Evolutionary conservation across 345 rosid species (phyloP).

Genomic region (Pistacia vera): DNA sequence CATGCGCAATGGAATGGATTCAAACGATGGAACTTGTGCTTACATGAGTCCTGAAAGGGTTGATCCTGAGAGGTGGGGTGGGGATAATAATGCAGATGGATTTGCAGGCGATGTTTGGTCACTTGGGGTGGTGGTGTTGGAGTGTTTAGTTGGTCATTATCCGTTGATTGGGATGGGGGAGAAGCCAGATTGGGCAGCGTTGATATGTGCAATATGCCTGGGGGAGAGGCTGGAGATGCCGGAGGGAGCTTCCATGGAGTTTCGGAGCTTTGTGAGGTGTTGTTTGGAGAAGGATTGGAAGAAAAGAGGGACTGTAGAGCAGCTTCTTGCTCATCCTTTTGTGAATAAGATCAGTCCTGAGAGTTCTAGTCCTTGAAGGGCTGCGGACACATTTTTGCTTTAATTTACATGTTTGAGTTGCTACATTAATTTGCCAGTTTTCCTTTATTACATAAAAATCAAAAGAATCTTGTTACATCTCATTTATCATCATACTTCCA

Average conservation of each 20-base stretch:
- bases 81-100: slow-evolving; percentile 36
- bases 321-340: slow-evolving; percentile 64
- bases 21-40: slow-evolving; percentile 60
- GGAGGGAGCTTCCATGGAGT: slow-evolving; percentile 45
- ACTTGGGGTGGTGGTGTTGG: slow-evolving; percentile 61
- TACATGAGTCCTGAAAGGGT: slow-evolving; percentile 77
- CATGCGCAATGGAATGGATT: slow-evolving; percentile 12
- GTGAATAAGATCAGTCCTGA: slow-evolving; percentile 18
- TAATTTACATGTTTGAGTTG: background rate
- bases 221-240: slow-evolving; percentile 45
- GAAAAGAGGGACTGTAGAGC: slow-evolving; percentile 51
- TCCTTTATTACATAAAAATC: too few relatives aligned
- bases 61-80: slow-evolving; percentile 57
- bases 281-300: slow-evolving; percentile 76
- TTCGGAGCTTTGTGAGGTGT: slow-evolving; percentile 23
- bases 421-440: too few relatives aligned
- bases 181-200: slow-evolving; percentile 61
- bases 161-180: slow-evolving; percentile 56
- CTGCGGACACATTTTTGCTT: slow-evolving; percentile 4
- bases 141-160: slow-evolving; percentile 47
- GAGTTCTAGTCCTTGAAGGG: background rate
- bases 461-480: too few relatives aligned
- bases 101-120: slow-evolving; percentile 69
- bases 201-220: slow-evolving; percentile 56
- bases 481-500: too few relatives aligned